These are phyloP conservation scores for Pestalotiopsis sp. DNA, from an alignment of 2,329 filamentous ascomycete genomes.

Conservation along the genomic window DNA sequence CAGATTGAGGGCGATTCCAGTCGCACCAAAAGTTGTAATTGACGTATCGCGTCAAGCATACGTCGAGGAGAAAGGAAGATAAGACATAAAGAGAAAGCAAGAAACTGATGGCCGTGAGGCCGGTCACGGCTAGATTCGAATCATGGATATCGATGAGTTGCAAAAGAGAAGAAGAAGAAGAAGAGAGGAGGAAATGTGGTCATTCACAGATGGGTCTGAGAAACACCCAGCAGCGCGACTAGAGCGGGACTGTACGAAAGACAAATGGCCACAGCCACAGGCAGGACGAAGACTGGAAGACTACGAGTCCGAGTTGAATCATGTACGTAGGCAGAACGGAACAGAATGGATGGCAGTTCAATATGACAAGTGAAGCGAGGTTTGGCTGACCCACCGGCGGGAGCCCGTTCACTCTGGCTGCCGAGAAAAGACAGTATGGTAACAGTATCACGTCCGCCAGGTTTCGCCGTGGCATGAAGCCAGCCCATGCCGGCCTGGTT, in stretches of 20 bases:
- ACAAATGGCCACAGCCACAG: neutral
- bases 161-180: slow-evolving; percentile 19
- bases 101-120: slow-evolving; percentile 40
- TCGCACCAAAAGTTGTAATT: slow-evolving; percentile 30
- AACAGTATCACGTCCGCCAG: neutral
- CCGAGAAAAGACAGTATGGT: slow-evolving; percentile 1
- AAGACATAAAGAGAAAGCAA: slow-evolving; percentile 19
- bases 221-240: slow-evolving; percentile 12
- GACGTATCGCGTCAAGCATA: slow-evolving; percentile 26
- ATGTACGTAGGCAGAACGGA: neutral
- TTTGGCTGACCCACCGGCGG: neutral
- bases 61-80: slow-evolving; percentile 16
- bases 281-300: neutral
- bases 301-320: slow-evolving; percentile 2
- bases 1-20: slow-evolving; percentile 43
- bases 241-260: slow-evolving; percentile 4
- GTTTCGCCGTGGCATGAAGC: slow-evolving; percentile 6
- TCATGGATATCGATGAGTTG: slow-evolving; percentile 36
- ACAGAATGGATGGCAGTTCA: neutral
- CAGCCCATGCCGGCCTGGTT: slow-evolving; percentile 18
- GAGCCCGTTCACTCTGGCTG: neutral
- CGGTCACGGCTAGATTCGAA: slow-evolving; percentile 37
- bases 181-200: slow-evolving; percentile 18
- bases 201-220: slow-evolving; percentile 8
- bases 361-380: slow-evolving; percentile 3